Evolutionary conservation across 2,329 filamentous ascomycete species (phyloP).

Genomic region (Venturia effusa): DNA sequence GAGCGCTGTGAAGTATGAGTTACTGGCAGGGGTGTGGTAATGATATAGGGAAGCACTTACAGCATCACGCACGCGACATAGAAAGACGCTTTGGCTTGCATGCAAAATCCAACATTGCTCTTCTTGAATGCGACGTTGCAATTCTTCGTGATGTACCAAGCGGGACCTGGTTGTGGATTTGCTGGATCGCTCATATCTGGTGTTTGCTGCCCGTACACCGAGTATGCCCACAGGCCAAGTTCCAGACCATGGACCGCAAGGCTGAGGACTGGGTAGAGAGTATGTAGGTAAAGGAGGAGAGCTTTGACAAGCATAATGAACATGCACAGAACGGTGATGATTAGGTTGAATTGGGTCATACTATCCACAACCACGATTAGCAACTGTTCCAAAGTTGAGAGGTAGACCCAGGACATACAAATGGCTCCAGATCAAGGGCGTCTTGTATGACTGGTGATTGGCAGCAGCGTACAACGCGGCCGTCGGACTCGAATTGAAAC

Average conservation of each 20-base stretch:
- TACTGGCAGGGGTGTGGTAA: background rate
- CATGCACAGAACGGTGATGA: conserved; percentile 63
- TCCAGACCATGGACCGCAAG: conserved; percentile 47
- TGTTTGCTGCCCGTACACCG: conserved; percentile 59
- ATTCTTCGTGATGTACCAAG: conserved; percentile 66
- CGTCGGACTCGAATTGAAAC: conserved; percentile 63
- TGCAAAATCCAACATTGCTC: conserved; percentile 47
- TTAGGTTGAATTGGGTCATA: conserved; percentile 64
- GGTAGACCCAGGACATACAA: conserved; percentile 43
- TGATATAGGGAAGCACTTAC: conserved; percentile 37
- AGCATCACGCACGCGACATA: conserved; percentile 55
- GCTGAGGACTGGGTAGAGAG: conserved; percentile 57
- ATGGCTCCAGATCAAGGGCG: conserved; percentile 62
- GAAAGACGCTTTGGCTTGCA: conserved; percentile 57
- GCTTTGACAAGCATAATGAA: conserved; percentile 66
- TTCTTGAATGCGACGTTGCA: conserved; percentile 51
- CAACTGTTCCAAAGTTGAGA: background rate
- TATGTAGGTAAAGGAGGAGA: conserved; percentile 58
- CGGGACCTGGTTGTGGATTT: conserved; percentile 48
- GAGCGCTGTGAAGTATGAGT: background rate
- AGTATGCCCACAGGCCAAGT: conserved; percentile 52
- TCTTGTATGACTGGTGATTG: conserved; percentile 51
- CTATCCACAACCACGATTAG: conserved; percentile 33
- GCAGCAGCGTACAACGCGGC: conserved; percentile 63
- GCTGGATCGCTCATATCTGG: conserved; percentile 59